Evolutionary conservation across 2,329 filamentous ascomycete genomes (phyloP).

Genomic region (Talaromyces amestolkiae): DNA sequence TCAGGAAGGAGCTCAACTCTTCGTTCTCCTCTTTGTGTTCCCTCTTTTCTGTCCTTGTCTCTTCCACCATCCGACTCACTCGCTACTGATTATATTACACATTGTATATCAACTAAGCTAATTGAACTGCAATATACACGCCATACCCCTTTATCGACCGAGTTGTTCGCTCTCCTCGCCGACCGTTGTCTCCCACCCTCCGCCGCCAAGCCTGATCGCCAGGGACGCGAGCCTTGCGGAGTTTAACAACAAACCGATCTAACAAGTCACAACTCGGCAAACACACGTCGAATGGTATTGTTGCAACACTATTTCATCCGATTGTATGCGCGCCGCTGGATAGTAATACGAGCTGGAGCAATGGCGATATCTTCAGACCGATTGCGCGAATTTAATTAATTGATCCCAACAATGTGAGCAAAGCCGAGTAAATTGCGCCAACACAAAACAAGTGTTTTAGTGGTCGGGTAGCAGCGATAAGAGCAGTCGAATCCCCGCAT

Average conservation of each 20-base stretch:
- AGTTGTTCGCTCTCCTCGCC: no score
- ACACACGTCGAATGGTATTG: neutral
- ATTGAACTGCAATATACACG: no score
- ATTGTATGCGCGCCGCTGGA: neutral
- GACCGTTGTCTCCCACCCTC: no score
- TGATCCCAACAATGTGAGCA: neutral
- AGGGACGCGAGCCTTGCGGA: neutral
- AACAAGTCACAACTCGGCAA: neutral
- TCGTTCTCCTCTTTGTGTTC: neutral
- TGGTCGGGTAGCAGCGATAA: neutral
- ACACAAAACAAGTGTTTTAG: neutral
- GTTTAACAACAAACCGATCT: neutral
- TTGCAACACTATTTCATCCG: neutral
- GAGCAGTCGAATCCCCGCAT: neutral
- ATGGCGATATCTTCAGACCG: slow-evolving; percentile 8
- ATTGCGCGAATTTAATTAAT: neutral
- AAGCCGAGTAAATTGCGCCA: neutral
- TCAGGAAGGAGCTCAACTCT: slow-evolving; percentile 9
- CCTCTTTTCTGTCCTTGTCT: neutral
- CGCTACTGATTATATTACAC: no score
- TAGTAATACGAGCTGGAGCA: neutral
- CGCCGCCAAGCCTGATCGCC: neutral
- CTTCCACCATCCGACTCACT: no score
- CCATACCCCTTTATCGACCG: no score
- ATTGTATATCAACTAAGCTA: no score